Conservation (phyloP, 2,329 filamentous ascomycete species). For the Penicillium sp. region DNA sequence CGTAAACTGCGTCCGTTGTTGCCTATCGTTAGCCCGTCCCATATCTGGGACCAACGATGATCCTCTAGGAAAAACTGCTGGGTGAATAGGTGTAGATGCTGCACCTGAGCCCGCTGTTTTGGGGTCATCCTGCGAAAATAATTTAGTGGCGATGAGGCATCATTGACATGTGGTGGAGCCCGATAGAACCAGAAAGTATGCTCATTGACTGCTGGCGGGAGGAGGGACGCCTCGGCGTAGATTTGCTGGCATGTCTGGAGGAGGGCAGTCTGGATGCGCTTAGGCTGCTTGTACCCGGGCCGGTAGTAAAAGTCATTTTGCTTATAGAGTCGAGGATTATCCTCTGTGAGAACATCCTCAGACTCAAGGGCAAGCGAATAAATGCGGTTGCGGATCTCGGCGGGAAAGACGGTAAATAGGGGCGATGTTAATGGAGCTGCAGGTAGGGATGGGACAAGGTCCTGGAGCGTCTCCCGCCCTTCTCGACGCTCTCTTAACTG, state of each 20-base stretch:
- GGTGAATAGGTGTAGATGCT: constrained; percentile 26
- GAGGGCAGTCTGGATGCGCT: constrained; percentile 30
- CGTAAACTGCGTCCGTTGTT: background rate
- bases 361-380: background rate
- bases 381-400: constrained; percentile 2
- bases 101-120: constrained; percentile 20
- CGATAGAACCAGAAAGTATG: constrained; percentile 31
- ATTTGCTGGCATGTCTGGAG: constrained; percentile 40
- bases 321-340: constrained; percentile 11
- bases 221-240: constrained; percentile 38
- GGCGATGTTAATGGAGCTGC: background rate
- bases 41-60: background rate
- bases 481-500: background rate
- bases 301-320: constrained; percentile 27
- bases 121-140: constrained; percentile 22
- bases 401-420: background rate
- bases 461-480: background rate
- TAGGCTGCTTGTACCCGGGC: constrained; percentile 32
- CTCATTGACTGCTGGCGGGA: constrained; percentile 33
- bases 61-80: constrained; percentile 26
- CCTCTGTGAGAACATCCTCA: background rate
- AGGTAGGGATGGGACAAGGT: constrained; percentile 1
- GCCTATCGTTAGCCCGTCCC: background rate
- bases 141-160: constrained; percentile 7
- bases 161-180: constrained; percentile 17